A percentile compares a stretch with the other conserved stretches of the same genome.
Evolutionary conservation across 2,329 filamentous ascomycete species (phyloP).

Genomic region (Trichoderma atrobrunneum): DNA sequence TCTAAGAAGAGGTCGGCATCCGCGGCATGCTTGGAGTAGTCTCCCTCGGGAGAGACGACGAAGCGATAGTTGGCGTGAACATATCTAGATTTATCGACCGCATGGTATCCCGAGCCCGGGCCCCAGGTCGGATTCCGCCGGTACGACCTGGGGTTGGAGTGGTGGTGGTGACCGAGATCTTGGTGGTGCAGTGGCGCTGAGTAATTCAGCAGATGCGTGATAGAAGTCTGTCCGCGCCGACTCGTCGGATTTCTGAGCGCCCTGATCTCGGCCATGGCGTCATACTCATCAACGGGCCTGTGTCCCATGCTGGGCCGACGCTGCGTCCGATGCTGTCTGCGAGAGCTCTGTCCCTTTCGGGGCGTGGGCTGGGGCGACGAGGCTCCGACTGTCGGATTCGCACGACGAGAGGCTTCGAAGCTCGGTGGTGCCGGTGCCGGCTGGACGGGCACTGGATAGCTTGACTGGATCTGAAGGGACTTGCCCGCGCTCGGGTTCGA

Average conservation of each 20-base stretch:
- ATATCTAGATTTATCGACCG: constrained; percentile 83
- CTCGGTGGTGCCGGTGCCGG: constrained; percentile 42
- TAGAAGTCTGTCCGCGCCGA: constrained; percentile 90
- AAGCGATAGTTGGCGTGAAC: constrained; percentile 98
- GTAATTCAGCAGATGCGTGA: constrained; percentile 95
- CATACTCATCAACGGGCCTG: constrained; percentile 65
- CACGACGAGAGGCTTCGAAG: constrained; percentile 52
- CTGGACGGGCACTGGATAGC: constrained; percentile 41
- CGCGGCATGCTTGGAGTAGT: constrained; percentile 75
- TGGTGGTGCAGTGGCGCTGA: constrained; percentile 69
- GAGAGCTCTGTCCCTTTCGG: constrained; percentile 71
- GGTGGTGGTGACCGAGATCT: constrained; percentile 45
- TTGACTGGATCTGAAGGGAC: constrained; percentile 46
- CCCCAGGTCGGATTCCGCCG: constrained; percentile 79
- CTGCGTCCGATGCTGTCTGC: constrained; percentile 81
- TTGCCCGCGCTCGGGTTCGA: constrained; percentile 44
- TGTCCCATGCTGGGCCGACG: constrained; percentile 59
- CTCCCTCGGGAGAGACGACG: constrained; percentile 78
- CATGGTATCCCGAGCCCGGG: constrained; percentile 83
- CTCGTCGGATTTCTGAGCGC: constrained; percentile 57
- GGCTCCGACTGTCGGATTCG: constrained; percentile 34
- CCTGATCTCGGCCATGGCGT: constrained; percentile 78
- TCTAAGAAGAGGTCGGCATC: constrained; percentile 89
- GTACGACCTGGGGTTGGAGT: constrained; percentile 50
- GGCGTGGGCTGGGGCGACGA: constrained; percentile 44